Evolutionary conservation across 2,329 filamentous ascomycete genomes (phyloP).

Genomic region (Aspergillus pseudonomiae): DNA sequence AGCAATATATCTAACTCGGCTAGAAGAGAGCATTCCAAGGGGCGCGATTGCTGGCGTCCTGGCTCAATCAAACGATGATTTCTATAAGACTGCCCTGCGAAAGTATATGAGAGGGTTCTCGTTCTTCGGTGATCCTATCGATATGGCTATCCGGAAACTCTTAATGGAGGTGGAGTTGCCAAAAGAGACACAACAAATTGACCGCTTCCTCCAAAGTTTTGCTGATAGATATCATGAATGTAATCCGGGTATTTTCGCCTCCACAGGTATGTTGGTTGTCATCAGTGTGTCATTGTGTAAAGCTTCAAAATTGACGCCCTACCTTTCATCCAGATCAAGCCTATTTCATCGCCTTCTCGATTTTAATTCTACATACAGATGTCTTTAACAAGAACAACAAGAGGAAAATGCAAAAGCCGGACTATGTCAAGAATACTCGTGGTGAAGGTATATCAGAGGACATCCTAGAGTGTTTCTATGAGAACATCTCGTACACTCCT

Average conservation of each 20-base stretch:
- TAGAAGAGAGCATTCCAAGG: constrained; percentile 78
- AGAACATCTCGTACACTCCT: constrained; percentile 97
- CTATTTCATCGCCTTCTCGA: constrained; percentile 97
- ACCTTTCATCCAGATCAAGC: constrained; percentile 69
- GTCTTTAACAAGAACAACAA: constrained; percentile 99
- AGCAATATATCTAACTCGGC: constrained; percentile 80
- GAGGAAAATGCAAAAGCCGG: constrained; percentile 94
- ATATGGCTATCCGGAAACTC: constrained; percentile 94
- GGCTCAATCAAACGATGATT: constrained; percentile 83
- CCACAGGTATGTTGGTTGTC: constrained; percentile 55
- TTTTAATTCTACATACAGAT: constrained; percentile 94
- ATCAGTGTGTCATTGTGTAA: not conserved
- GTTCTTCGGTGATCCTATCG: constrained; percentile 96
- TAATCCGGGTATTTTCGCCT: constrained; percentile 92
- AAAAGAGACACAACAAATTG: constrained; percentile 97
- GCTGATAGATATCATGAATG: constrained; percentile 97
- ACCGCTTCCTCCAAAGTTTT: constrained; percentile 90
- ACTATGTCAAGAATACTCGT: constrained; percentile 93
- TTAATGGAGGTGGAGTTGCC: constrained; percentile 95
- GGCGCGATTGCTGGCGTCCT: constrained; percentile 83
- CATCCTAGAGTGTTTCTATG: constrained; percentile 93
- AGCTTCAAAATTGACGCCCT: not conserved
- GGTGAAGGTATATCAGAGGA: constrained; percentile 93
- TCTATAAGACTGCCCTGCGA: constrained; percentile 78
- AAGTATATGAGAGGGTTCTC: constrained; percentile 95